Conservation (phyloP, 2,329 filamentous ascomycete genomes). For the Calonectria hawksworthii region DNA sequence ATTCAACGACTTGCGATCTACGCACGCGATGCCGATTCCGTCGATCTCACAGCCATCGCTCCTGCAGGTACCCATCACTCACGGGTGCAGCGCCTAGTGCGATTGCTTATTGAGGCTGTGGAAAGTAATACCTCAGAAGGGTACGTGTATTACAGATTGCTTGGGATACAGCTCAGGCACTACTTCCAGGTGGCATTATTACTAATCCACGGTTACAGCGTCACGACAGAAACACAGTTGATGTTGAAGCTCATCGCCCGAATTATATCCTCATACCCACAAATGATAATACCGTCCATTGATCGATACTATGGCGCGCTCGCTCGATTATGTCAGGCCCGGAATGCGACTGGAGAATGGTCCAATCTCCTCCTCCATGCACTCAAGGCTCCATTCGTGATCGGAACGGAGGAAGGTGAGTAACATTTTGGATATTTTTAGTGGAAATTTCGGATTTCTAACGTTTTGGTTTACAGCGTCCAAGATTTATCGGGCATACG, state of each 20-base stretch:
- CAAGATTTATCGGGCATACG: slow-evolving; percentile 41
- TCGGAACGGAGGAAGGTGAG: slow-evolving; percentile 37
- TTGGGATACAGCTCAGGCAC: not conserved
- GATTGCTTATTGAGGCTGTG: slow-evolving; percentile 54
- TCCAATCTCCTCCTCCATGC: slow-evolving; percentile 44
- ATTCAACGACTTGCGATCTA: slow-evolving; percentile 62
- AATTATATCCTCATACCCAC: slow-evolving; percentile 41
- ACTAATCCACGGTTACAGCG: slow-evolving; percentile 37
- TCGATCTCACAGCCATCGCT: slow-evolving; percentile 53
- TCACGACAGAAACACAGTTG: slow-evolving; percentile 41
- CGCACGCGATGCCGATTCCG: slow-evolving; percentile 57
- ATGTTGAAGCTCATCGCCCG: slow-evolving; percentile 55
- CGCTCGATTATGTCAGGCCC: slow-evolving; percentile 51
- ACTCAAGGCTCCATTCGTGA: slow-evolving; percentile 48
- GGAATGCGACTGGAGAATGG: slow-evolving; percentile 35
- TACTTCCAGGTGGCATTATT: not conserved
- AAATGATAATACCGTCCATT: slow-evolving; percentile 41
- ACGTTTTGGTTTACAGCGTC: slow-evolving; percentile 21
- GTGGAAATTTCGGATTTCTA: not conserved
- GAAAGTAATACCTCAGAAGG: slow-evolving; percentile 36
- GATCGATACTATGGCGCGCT: slow-evolving; percentile 58
- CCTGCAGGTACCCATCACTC: slow-evolving; percentile 46
- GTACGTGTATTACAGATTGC: slow-evolving; percentile 37
- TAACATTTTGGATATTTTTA: not conserved
- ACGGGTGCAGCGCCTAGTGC: slow-evolving; percentile 53